Evolutionary conservation across 106 monocot species (phyloP).

Genomic region (Allium cepa): DNA sequence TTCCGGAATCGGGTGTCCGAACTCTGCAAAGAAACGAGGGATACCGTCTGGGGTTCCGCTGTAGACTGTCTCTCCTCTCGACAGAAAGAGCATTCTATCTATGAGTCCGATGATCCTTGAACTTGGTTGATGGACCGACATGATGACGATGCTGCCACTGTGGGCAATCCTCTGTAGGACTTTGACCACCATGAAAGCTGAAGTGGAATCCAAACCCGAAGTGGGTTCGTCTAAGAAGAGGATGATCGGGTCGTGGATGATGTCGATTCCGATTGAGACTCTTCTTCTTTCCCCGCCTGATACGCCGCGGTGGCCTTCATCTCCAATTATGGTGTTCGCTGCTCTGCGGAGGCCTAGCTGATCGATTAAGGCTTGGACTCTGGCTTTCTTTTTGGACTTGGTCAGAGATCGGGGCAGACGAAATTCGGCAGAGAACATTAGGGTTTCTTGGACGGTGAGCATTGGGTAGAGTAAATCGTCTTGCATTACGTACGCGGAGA

Average conservation of each 20-base stretch:
- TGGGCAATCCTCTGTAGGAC: conserved; percentile 77
- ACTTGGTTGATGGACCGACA: conserved; percentile 93
- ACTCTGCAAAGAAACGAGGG: conserved; percentile 55
- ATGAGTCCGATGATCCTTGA: conserved; percentile 68
- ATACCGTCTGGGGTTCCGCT: conserved; percentile 43
- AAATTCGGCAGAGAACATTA: conserved; percentile 56
- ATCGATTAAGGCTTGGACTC: conserved; percentile 60
- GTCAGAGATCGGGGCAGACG: conserved; percentile 65
- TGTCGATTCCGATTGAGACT: conserved; percentile 86
- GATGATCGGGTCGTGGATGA: conserved; percentile 89
- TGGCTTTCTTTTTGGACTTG: conserved; percentile 37
- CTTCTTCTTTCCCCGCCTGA: conserved; percentile 78
- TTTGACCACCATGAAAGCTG: conserved; percentile 88
- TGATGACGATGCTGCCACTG: conserved; percentile 79
- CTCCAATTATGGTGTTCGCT: conserved; percentile 67
- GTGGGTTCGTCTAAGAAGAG: conserved; percentile 96
- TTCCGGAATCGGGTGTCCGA: conserved; percentile 74
- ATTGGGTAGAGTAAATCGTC: conserved; percentile 37
- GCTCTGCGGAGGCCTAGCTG: conserved; percentile 62
- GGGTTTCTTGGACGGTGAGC: conserved; percentile 34
- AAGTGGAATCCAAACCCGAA: conserved; percentile 91
- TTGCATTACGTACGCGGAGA: conserved; percentile 55
- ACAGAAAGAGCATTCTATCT: conserved; percentile 73
- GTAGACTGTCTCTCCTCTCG: conserved; percentile 68
- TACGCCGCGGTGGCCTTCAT: conserved; percentile 74